Percentiles rank a stretch among this genome's conserved stretches.
Evolutionary conservation across 768 basidiomycete genomes (phyloP).

Genomic region (Suillus discolor): DNA sequence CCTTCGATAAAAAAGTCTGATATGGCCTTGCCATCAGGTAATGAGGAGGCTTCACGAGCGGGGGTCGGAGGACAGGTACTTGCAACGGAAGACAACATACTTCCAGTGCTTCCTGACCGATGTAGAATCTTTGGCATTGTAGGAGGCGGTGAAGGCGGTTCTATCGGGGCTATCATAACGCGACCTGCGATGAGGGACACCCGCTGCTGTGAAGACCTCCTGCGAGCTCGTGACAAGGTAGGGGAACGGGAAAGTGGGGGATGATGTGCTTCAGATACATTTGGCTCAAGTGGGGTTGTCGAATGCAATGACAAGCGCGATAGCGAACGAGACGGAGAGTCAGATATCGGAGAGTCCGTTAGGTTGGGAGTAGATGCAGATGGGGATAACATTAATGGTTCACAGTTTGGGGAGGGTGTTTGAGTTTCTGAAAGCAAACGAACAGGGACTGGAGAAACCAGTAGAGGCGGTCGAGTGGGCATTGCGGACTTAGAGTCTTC

Average conservation of each 20-base stretch:
- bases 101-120: slow-evolving; percentile 65
- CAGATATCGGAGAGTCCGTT: slow-evolving; percentile 30
- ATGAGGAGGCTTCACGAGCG: slow-evolving; percentile 28
- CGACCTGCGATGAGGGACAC: slow-evolving; percentile 84
- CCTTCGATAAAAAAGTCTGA: slow-evolving; percentile 84
- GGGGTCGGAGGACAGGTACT: slow-evolving; percentile 72
- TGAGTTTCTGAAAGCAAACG: slow-evolving; percentile 28
- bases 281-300: slow-evolving; percentile 21
- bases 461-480: slow-evolving; percentile 17
- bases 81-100: slow-evolving; percentile 57
- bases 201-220: slow-evolving; percentile 82
- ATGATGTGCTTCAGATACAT: slow-evolving; percentile 23
- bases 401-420: slow-evolving; percentile 24
- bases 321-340: slow-evolving; percentile 31
- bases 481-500: slow-evolving; percentile 13
- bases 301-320: slow-evolving; percentile 1
- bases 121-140: slow-evolving; percentile 62
- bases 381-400: slow-evolving; percentile 31
- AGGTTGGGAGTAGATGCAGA: slow-evolving; percentile 30
- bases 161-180: slow-evolving; percentile 75
- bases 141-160: slow-evolving; percentile 68
- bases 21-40: slow-evolving; percentile 68
- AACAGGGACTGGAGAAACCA: slow-evolving; percentile 19
- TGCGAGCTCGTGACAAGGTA: slow-evolving; percentile 63
- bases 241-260: slow-evolving; percentile 48